Evolutionary conservation across 1,284 basidiomycete genomes (phyloP), one percentile per base, ranked within the genome.

Genomic region (Austroboletus sp.): DNA sequence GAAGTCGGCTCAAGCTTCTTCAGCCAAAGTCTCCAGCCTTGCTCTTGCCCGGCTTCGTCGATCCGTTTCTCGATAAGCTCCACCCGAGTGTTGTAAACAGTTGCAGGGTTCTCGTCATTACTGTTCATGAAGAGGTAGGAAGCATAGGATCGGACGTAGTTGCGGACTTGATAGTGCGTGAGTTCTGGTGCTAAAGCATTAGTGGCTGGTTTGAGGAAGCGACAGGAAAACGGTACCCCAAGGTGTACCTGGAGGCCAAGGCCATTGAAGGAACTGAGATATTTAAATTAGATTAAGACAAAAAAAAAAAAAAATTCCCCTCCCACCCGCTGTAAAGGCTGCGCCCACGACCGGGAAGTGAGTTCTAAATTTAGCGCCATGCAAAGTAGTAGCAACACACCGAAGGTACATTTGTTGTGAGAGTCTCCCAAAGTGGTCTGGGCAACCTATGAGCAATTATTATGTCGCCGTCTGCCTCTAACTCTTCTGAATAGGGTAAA

Each of bases 71-170:
- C 63, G 7, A 70, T 63, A 3, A 57, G 62, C 52, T 78, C 75
- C 0, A 78, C 74, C 0, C 75, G 69, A 0, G 76, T 77, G 53
- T 73, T 70, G 57, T 71, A 76, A 0, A 63, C 65, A 1, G 67
- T 57, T n/a, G 69, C 50, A 0, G 65, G 60, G 45, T 65, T 71
- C 6, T 58, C 56, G 45, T 74, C 72, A 44, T 72, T 70, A 45
- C 61, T 66, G 46, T 74, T 73, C 19, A 71, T 45, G 8, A 66
- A 62, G 38, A 69, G 69, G 54, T 60, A 70, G 42, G 67, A 66
- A 23, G 70, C 63, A 59, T 72, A 69, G 32, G 61, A 48, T 17
- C 54, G 40, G 49, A 67, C 9, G 40, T 70, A 71, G 19, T 53
- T 50, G 31, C 58, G 61, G 31, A 62, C 4, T 45, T 37, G 46